Base-by-base conservation (phyloP, 805 yeast species). In the Starmerella etchellsii region DNA sequence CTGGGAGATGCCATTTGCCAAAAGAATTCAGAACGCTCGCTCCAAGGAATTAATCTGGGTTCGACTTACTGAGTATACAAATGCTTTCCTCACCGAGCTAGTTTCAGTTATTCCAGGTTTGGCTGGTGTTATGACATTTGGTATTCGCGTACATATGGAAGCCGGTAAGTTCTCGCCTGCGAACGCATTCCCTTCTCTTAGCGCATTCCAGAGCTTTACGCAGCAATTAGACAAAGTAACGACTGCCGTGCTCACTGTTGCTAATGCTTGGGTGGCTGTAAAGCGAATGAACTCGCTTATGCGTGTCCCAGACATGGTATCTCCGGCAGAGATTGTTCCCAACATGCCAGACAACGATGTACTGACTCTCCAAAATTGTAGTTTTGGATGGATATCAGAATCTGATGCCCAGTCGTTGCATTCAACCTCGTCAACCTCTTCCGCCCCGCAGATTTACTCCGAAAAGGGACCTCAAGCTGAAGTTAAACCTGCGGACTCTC, bases 1-100 rank as follows among this genome's bases (percentile, higher is more conserved):
- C 1, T 85, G 95, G 95, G 95, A 87, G 62, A 67, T 66, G 26
- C 82, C 95, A 0, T 85, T 82, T 55, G 64, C 66, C 37, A 57
- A 66, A 10, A 63, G 67, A 36, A 68, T 87, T 29, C 13, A 20
- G 2, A 23, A 20, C 3, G 37, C 34, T 2, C 41, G 50, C 3
- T 26, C 27, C n/a, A 4, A 23, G 3, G 50, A 46, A 27, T 30
- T 44, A 11, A 16, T 26, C 18, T 38, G 20, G 95, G 28, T 42
- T 21, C 30, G 42, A 13, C 41, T 33, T 16, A 14, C 34, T 16
- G 34, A 34, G 13, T 25, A 37, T 9, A 31, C 36, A 14, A n/a
- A 31, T 21, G 32, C 41, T 9, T 18, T 35, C 20, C 14, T 24
- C 8, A 40, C 19, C 19, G 29, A 39, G 4, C 5, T 39, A 13